These are phyloP conservation scores for Geoglossum glabrum DNA, from an alignment of 495 filamentous ascomycete species.

Conservation along the genomic window DNA sequence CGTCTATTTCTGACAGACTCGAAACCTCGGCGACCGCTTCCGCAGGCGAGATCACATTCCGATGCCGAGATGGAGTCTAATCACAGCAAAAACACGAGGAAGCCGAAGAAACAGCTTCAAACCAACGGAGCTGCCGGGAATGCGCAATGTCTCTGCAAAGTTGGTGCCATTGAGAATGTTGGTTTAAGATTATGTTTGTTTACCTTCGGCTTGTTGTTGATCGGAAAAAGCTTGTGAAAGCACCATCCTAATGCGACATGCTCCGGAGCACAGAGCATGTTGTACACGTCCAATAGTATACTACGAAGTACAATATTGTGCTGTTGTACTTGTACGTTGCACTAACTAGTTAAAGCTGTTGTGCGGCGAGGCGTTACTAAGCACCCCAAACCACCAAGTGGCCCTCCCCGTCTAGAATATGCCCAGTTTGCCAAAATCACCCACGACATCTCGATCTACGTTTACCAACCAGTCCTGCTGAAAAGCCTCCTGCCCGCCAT, in stretches of 20 bases:
- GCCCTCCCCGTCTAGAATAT: slow-evolving; percentile 9
- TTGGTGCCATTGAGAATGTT: too few species aligned
- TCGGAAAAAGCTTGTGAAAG: too few species aligned
- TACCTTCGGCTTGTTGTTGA: too few species aligned
- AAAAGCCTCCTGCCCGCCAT: slow-evolving; percentile 56
- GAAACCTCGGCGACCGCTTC: neutral
- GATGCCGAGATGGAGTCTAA: neutral
- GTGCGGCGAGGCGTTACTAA: too few species aligned
- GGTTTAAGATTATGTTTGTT: too few species aligned
- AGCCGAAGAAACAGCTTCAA: neutral
- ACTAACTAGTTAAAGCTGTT: too few species aligned
- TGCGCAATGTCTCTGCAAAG: neutral
- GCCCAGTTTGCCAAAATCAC: slow-evolving; percentile 39
- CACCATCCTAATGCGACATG: too few species aligned
- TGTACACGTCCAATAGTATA: too few species aligned
- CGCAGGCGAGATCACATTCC: neutral
- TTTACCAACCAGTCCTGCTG: slow-evolving; percentile 63
- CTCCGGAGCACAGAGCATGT: too few species aligned
- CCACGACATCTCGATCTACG: slow-evolving; percentile 64
- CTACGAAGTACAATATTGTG: too few species aligned
- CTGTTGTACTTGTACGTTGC: too few species aligned
- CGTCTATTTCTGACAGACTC: neutral
- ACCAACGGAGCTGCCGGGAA: neutral
- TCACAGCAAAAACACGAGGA: neutral
- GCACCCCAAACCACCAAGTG: neutral